phyloP scores from a whole-genome alignment of 129 eudicot species.

The Calendula officinalis region DNA sequence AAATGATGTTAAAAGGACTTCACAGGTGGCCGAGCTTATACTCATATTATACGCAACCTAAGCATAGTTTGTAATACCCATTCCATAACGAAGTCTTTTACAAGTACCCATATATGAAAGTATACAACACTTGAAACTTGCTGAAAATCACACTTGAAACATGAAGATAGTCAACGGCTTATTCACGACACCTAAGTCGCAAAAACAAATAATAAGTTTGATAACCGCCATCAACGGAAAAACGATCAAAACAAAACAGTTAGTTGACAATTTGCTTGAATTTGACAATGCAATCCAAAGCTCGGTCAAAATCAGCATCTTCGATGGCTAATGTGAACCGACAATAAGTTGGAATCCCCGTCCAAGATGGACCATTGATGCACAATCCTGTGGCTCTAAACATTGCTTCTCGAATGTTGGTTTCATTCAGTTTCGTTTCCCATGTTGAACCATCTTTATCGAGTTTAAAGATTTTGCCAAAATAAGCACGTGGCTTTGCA shows the following conservation, averaged over 20 bases:
- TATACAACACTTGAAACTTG: no score
- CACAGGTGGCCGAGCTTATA: no score
- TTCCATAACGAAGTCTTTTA: no score
- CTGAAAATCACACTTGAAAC: neutral
- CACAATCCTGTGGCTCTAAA: slow-evolving; percentile 75
- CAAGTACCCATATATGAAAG: no score
- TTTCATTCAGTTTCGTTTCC: slow-evolving; percentile 62
- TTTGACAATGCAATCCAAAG: slow-evolving; percentile 59
- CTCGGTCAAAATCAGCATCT: slow-evolving; percentile 65
- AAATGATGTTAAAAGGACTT: no score
- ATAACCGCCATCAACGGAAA: slow-evolving; percentile 5
- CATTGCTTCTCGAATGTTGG: slow-evolving; percentile 84
- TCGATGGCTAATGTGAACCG: slow-evolving; percentile 85
- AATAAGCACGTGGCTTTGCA: slow-evolving; percentile 68
- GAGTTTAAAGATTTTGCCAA: slow-evolving; percentile 61
- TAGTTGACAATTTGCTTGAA: slow-evolving; percentile 51
- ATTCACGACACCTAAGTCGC: slow-evolving; percentile 37
- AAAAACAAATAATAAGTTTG: slow-evolving; percentile 7
- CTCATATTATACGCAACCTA: no score
- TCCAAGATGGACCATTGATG: slow-evolving; percentile 86
- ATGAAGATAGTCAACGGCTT: slow-evolving; percentile 22
- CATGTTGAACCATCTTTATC: slow-evolving; percentile 32
- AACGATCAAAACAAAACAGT: neutral
- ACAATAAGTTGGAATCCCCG: slow-evolving; percentile 90
- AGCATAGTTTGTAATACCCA: no score